Evolutionary conservation across 345 rosid species (phyloP).

Genomic region (Hypericum perforatum): DNA sequence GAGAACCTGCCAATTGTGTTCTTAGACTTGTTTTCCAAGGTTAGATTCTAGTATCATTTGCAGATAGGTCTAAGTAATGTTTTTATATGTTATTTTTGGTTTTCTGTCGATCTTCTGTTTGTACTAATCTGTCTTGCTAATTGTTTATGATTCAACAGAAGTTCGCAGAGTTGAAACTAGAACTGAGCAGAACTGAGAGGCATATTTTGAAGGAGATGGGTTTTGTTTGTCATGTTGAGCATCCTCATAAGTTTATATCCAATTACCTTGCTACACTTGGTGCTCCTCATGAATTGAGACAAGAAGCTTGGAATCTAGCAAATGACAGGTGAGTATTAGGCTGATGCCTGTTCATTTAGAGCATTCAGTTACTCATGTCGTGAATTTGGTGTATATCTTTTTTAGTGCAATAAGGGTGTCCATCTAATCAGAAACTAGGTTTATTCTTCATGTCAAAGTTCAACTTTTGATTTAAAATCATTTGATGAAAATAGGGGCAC

Average conservation of each 20-base stretch:
- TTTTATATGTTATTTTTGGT: slow-evolving; percentile 3
- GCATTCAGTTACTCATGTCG: too few species aligned
- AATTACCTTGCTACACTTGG: neutral
- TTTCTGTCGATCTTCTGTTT: neutral
- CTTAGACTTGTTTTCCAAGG: slow-evolving; percentile 73
- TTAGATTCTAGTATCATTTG: slow-evolving; percentile 15
- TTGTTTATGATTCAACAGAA: slow-evolving; percentile 31
- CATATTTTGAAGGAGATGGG: slow-evolving; percentile 92
- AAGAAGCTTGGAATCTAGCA: slow-evolving; percentile 6
- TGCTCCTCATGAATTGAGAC: neutral
- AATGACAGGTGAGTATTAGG: too few species aligned
- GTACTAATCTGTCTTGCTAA: neutral
- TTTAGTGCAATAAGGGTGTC: too few species aligned
- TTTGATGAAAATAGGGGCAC: too few species aligned
- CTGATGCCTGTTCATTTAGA: too few species aligned
- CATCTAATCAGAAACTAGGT: too few species aligned
- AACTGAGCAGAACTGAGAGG: slow-evolving; percentile 82
- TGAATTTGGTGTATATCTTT: too few species aligned
- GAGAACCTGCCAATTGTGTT: slow-evolving; percentile 68
- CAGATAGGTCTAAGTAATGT: neutral
- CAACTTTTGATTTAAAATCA: too few species aligned
- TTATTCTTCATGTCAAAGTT: too few species aligned
- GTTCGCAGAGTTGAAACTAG: slow-evolving; percentile 62
- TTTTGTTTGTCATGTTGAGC: slow-evolving; percentile 2
- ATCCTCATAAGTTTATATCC: slow-evolving; percentile 49